Evolutionary conservation across 495 filamentous ascomycete species (phyloP), one percentile per base, ranked within the genome.

Genomic region (Oidiodendron maius): DNA sequence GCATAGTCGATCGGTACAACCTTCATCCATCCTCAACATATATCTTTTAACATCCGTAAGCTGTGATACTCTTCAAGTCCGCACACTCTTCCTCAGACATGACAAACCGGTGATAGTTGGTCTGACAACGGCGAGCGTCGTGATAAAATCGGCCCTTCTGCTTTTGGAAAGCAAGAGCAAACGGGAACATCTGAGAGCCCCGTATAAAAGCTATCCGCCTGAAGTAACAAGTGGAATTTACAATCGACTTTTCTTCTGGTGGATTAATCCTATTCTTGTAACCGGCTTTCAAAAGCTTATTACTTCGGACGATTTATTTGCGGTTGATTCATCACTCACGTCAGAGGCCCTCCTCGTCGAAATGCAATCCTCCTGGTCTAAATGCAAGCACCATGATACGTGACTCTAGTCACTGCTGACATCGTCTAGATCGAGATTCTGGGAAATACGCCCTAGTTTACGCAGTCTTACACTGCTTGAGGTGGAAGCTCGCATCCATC

Each of bases 1-100:
- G 46, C 69, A 76, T 40, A 48, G 41, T 0, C 52, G 59, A 20
- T 57, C 64, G 8, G 52, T 72, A 4, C 56, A 66, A 17, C 67
- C 72, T 12, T 87, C 84, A 0, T 64, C 74, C 25, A 50, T 86
- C 9, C 62, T 87, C 28, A 75, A 77, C 43, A 47, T 68, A 6
- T 89, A 83, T 57, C 67, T 89, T 1, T 67, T 81, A 37, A 52
- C 80, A 50, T 77, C 77, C 0, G 40, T 80, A n/a, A 58, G 85
- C 9, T 72, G 86, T 16, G 81, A 85, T 56, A 59, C 68, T 25
- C 70, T 61, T 13, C 66, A 60, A 25, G 51, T 58, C 3, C 53
- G 71, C 12, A 74, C 62, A 4, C 55, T 67, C 22, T 84, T 77
- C 72, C 52, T 69, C 18, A 24, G 44, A 12, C 16, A 45, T 23